Conservation (phyloP, 176 grass and related monocot species). For the Aegilops sharonensis region DNA sequence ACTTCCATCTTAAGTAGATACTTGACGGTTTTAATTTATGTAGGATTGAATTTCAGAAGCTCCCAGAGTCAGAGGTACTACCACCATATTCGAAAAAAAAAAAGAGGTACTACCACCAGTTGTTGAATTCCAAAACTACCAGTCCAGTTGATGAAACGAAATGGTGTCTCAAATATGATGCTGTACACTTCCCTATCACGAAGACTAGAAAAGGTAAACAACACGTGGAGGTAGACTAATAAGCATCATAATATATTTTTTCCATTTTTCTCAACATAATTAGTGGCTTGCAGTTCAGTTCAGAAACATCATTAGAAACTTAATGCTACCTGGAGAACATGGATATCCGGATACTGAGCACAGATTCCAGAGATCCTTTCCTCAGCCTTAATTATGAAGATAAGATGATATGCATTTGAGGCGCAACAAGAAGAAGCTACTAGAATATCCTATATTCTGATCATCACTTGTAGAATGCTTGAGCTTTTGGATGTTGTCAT, state of each 20-base stretch:
- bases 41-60: too few relatives aligned
- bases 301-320: not conserved
- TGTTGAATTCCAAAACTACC: not conserved
- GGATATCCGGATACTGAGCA: too few relatives aligned
- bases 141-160: not conserved
- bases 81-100: not conserved
- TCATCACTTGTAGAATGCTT: slow-evolving; percentile 22
- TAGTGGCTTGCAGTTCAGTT: too few relatives aligned
- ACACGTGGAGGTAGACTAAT: not conserved
- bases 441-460: slow-evolving; percentile 2
- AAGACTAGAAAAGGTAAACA: not conserved
- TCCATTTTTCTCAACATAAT: too few relatives aligned
- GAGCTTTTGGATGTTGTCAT: slow-evolving; percentile 29
- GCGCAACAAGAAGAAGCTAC: slow-evolving; percentile 33
- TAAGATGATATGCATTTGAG: slow-evolving; percentile 4
- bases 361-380: slow-evolving; percentile 28
- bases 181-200: not conserved
- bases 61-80: not conserved
- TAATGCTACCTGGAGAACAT: not conserved
- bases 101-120: not conserved
- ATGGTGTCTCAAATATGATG: not conserved
- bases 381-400: slow-evolving; percentile 2
- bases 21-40: too few relatives aligned
- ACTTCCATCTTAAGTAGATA: not conserved
- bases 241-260: not conserved